Evolutionary conservation across 768 basidiomycete genomes (phyloP), one percentile per base, ranked within the genome.

Genomic region (Leucocoprinus birnbaumii): DNA sequence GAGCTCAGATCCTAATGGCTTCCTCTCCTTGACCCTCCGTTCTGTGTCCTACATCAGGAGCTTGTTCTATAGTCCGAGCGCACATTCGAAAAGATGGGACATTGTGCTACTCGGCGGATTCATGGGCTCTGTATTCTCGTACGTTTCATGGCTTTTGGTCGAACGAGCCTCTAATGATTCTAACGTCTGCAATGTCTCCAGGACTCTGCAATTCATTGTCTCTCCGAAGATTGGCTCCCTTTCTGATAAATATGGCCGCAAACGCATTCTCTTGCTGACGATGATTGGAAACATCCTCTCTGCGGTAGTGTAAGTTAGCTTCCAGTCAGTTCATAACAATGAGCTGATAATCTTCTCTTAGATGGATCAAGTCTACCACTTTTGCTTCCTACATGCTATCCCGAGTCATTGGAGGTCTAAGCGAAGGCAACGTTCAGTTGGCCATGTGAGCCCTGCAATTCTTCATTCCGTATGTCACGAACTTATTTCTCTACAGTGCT

Each of bases 361-460:
- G 93, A 42, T 97, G 94, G 94, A 79, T 95, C 44, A 80, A 87
- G 64, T 93, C 93, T 0, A 94, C 94, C 2, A 84, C 89, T 0
- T 98, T 97, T 68, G 89, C 88, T 1, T 86, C 90, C 0, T 98
- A 92, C 66, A 78, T 94, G 76, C 80, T 95, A 22, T 94, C 94
- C 8, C 83, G 96, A 13, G 77, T 98, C 4, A 85, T 98, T 34
- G 95, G 95, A 9, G 96, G 96, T 3, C 75, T 98, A 8, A 93
- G 91, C 63, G 96, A 99, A 74, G 96, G 96, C 43, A 99, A 99
- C 65, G 96, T 98, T 10, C 96, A 99, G 66, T 76, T 99, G 43
- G 89, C 91, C 44, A 94, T 94, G 94, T 94, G 65, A 61, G 88
- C 79, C 42, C 2, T n/a, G 27, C 4, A 18, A 21, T 24, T 22